phyloP scores from a whole-genome alignment of 345 rosid genomes.

The Sisymbrium irio region DNA sequence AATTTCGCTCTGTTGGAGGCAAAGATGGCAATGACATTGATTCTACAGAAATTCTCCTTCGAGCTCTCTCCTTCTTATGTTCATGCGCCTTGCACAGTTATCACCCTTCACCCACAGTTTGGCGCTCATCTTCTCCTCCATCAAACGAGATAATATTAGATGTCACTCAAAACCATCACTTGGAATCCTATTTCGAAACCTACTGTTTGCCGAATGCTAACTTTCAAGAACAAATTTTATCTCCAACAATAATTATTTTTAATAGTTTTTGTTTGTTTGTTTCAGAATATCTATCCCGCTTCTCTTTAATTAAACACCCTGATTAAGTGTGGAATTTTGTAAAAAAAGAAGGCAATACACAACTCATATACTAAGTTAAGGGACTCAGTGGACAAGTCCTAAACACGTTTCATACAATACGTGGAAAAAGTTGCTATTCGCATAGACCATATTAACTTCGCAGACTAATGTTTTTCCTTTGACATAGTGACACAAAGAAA shows the following conservation, averaged over 20 bases:
- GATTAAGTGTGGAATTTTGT: background rate
- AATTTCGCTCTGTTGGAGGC: too few species aligned
- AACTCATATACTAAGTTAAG: background rate
- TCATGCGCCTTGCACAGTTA: constrained; percentile 38
- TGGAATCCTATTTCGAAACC: background rate
- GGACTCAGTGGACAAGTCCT: background rate
- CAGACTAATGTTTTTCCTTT: background rate
- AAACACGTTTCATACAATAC: background rate
- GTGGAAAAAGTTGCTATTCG: background rate
- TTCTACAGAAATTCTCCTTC: constrained; percentile 45
- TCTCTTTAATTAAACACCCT: background rate
- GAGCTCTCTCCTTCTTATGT: constrained; percentile 47
- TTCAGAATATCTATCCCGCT: background rate
- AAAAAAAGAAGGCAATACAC: too few species aligned
- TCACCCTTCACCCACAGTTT: constrained; percentile 42
- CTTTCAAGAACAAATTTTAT: background rate
- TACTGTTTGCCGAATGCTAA: background rate
- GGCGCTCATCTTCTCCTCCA: constrained; percentile 37
- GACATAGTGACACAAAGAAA: background rate
- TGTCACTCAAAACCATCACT: background rate
- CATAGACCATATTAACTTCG: background rate
- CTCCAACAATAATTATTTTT: background rate
- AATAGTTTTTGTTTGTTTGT: background rate
- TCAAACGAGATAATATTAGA: background rate
- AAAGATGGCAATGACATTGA: constrained; percentile 45